These are phyloP conservation scores for Lactarius evosmus DNA, from an alignment of 768 basidiomycete genomes.

Conservation along the genomic window DNA sequence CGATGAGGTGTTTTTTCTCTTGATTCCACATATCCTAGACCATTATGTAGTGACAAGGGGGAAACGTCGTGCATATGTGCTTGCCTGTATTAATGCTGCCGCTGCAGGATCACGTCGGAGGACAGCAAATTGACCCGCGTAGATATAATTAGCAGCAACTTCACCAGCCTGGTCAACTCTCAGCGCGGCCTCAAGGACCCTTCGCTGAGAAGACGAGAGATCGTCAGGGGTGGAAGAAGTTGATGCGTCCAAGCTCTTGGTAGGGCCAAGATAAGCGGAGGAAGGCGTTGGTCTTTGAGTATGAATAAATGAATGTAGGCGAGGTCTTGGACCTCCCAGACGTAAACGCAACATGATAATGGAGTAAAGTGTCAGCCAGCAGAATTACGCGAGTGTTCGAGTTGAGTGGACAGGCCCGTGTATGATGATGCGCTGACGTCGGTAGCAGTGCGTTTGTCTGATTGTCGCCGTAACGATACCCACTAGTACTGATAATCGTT, in stretches of 20 bases:
- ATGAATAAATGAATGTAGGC: conserved; percentile 19
- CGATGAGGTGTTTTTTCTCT: conserved; percentile 85
- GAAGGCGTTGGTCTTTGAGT: conserved; percentile 37
- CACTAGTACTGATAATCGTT: too few relatives aligned
- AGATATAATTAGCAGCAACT: conserved; percentile 94
- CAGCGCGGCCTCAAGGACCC: conserved; percentile 60
- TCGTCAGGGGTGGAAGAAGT: conserved; percentile 53
- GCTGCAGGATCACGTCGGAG: conserved; percentile 56
- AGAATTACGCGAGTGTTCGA: not conserved
- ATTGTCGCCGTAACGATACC: too few relatives aligned
- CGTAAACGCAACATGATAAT: conserved; percentile 3
- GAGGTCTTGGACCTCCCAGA: not conserved
- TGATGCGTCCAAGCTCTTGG: conserved; percentile 38
- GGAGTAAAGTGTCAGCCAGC: not conserved
- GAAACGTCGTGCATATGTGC: conserved; percentile 30
- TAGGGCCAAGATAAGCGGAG: conserved; percentile 45
- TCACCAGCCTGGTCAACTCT: conserved; percentile 96
- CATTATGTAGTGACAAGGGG: conserved; percentile 8
- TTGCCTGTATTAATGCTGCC: conserved; percentile 71
- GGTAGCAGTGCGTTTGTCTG: too few relatives aligned
- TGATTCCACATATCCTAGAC: conserved; percentile 94
- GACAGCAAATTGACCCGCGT: conserved; percentile 79
- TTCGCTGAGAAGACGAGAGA: conserved; percentile 49
- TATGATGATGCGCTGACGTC: too few relatives aligned
- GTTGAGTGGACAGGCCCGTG: not conserved